A percentile compares a stretch with the other conserved stretches of the same genome.
phyloP scores from a whole-genome alignment of 768 basidiomycete species.

The Russula vinacea region DNA sequence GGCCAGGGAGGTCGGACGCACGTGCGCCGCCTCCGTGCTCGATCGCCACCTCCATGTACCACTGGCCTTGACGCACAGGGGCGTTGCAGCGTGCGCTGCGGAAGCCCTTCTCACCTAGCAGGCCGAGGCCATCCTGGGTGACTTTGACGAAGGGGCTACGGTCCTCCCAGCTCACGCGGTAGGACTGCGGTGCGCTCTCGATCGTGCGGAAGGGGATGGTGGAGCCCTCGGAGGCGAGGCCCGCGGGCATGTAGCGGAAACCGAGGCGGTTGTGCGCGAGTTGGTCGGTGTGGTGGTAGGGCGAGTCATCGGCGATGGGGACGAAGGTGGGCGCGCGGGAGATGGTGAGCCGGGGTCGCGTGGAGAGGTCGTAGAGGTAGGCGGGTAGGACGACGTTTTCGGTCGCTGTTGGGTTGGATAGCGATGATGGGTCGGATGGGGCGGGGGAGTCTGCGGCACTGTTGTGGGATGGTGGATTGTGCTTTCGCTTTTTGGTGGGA shows the following conservation, averaged over 20 bases:
- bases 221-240: slow-evolving; percentile 59
- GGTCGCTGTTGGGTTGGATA: slow-evolving; percentile 35
- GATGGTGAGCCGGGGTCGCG: slow-evolving; percentile 66
- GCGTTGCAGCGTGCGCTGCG: slow-evolving; percentile 87
- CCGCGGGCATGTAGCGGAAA: slow-evolving; percentile 78
- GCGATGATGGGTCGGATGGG: slow-evolving; percentile 35
- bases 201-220: slow-evolving; percentile 71
- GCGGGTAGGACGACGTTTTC: slow-evolving; percentile 57
- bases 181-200: slow-evolving; percentile 67
- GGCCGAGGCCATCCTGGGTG: slow-evolving; percentile 69
- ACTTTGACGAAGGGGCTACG: slow-evolving; percentile 77
- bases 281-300: slow-evolving; percentile 65
- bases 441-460: slow-evolving; percentile 37
- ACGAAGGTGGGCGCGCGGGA: slow-evolving; percentile 72
- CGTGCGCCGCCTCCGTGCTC: slow-evolving; percentile 68
- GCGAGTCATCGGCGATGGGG: slow-evolving; percentile 52
- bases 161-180: slow-evolving; percentile 88
- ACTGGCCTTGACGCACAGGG: slow-evolving; percentile 82
- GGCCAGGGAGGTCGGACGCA: slow-evolving; percentile 45
- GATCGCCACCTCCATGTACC: slow-evolving; percentile 92
- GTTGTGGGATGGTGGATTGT: slow-evolving; percentile 27
- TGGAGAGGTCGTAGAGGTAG: slow-evolving; percentile 60
- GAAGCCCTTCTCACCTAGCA: slow-evolving; percentile 85
- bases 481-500: slow-evolving; percentile 28
- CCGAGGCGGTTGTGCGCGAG: slow-evolving; percentile 72